These are phyloP conservation scores for Globisporangium echinulatum DNA, from an alignment of 352 stramenopile species.

Conservation along the genomic window DNA sequence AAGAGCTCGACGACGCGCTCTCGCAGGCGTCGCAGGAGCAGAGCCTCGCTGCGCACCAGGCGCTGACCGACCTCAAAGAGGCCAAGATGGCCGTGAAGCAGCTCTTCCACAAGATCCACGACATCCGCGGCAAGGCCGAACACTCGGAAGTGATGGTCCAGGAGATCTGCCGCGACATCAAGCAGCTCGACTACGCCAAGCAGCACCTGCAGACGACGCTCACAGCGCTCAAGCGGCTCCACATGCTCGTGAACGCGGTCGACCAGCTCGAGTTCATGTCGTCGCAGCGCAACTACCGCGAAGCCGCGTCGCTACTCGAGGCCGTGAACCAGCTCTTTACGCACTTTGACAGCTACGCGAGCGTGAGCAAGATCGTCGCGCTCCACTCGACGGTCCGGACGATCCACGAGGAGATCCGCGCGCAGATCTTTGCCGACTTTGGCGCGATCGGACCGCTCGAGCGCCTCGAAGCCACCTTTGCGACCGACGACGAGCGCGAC, in stretches of 20 bases:
- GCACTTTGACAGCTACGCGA: constrained; percentile 95
- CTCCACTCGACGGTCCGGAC: constrained; percentile 87
- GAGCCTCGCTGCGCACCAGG: constrained; percentile 63
- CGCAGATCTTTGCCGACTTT: constrained; percentile 89
- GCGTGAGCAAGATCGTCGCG: constrained; percentile 91
- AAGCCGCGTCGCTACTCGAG: constrained; percentile 95
- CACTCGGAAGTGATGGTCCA: constrained; percentile 96
- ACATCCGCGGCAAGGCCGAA: constrained; percentile 92
- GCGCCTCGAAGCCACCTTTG: constrained; percentile 66
- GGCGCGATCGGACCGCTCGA: constrained; percentile 73
- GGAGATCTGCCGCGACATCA: constrained; percentile 98
- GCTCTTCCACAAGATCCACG: constrained; percentile 89
- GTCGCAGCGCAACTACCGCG: constrained; percentile 88
- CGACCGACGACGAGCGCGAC: constrained; percentile 52
- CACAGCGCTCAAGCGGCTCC: constrained; percentile 93
- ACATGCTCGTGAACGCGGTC: constrained; percentile 97
- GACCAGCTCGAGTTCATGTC: constrained; percentile 87
- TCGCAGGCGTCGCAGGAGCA: constrained; percentile 77
- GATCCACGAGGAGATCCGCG: constrained; percentile 85
- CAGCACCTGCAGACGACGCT: constrained; percentile 94
- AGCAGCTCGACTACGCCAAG: constrained; percentile 98
- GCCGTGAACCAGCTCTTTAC: constrained; percentile 93
- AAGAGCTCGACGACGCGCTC: constrained; percentile 76
- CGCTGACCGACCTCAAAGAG: constrained; percentile 78
- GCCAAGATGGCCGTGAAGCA: constrained; percentile 82